Evolutionary conservation across 805 yeast species (phyloP).

Genomic region (Starmerella potacharoeniae): DNA sequence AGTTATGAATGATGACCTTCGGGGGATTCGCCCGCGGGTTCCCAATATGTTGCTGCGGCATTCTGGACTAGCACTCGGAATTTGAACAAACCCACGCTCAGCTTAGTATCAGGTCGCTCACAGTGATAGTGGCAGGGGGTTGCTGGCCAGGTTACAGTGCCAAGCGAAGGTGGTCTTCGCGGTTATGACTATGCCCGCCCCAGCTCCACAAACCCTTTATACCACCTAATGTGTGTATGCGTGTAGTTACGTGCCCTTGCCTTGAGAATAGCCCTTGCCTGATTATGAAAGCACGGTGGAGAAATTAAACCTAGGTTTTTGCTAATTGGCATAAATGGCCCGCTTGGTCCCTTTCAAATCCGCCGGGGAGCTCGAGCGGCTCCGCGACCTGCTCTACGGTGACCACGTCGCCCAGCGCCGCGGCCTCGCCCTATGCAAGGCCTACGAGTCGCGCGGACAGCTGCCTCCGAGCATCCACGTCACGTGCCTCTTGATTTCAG

Average conservation of each 20-base stretch:
- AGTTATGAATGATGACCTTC: slow-evolving; percentile 18
- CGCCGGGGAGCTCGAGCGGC: slow-evolving; percentile 14
- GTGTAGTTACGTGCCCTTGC: neutral
- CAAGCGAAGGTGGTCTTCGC: neutral
- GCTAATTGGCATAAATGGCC: slow-evolving; percentile 2
- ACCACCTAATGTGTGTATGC: neutral
- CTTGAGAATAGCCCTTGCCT: neutral
- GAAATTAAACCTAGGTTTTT: neutral
- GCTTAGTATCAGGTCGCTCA: neutral
- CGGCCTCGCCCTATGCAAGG: slow-evolving; percentile 20
- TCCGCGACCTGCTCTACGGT: slow-evolving; percentile 20
- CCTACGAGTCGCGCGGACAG: slow-evolving; percentile 22
- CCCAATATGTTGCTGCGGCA: neutral
- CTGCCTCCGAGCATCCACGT: slow-evolving; percentile 24
- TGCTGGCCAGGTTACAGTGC: too few relatives aligned
- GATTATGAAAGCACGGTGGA: neutral
- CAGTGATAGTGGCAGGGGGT: neutral
- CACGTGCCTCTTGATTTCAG: slow-evolving; percentile 22
- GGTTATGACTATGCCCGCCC: neutral
- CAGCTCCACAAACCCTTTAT: neutral
- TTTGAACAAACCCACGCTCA: neutral
- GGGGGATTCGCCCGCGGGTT: slow-evolving; percentile 6
- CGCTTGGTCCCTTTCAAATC: slow-evolving; percentile 19
- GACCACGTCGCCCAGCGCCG: slow-evolving; percentile 13
- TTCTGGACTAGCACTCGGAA: neutral